phyloP scores from a whole-genome alignment of 1,139 yeast genomes.

The Sugiyamaella grinbergsii region DNA sequence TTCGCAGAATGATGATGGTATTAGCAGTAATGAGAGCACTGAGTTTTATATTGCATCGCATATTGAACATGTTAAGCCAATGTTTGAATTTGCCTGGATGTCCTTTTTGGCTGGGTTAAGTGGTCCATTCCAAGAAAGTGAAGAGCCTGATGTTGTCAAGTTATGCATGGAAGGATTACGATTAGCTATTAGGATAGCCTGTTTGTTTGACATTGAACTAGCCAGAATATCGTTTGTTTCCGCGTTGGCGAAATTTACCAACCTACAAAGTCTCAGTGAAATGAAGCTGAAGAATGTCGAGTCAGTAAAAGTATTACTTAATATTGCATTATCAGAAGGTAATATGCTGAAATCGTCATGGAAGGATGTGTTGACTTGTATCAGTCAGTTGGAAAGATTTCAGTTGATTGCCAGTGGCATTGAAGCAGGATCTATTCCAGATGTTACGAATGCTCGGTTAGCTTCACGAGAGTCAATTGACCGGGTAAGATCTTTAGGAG shows the following conservation, averaged over 20 bases:
- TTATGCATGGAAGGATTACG: slow-evolving; percentile 83
- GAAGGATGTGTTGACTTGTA: slow-evolving; percentile 77
- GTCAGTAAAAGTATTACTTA: slow-evolving; percentile 74
- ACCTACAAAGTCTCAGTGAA: slow-evolving; percentile 75
- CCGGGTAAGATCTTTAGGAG: slow-evolving; percentile 31
- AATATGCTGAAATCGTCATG: slow-evolving; percentile 71
- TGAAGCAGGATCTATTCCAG: slow-evolving; percentile 83
- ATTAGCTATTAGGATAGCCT: slow-evolving; percentile 77
- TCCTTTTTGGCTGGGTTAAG: slow-evolving; percentile 91
- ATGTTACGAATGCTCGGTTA: slow-evolving; percentile 72
- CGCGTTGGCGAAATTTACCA: slow-evolving; percentile 85
- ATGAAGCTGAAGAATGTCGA: slow-evolving; percentile 77
- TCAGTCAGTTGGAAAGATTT: slow-evolving; percentile 88
- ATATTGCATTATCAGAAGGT: slow-evolving; percentile 79
- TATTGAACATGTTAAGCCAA: slow-evolving; percentile 87
- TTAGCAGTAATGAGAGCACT: slow-evolving; percentile 38
- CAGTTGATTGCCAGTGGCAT: slow-evolving; percentile 89
- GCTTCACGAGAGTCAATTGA: slow-evolving; percentile 52
- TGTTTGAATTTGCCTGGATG: slow-evolving; percentile 97
- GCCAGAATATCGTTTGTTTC: slow-evolving; percentile 89
- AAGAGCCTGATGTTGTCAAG: slow-evolving; percentile 72
- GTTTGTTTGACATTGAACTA: slow-evolving; percentile 79
- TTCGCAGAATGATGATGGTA: slow-evolving; percentile 41
- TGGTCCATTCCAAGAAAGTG: slow-evolving; percentile 88
- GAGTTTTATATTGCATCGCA: slow-evolving; percentile 66